phyloP scores from a whole-genome alignment of 805 yeast genomes.

The Helenozyma rhizophorensis region DNA sequence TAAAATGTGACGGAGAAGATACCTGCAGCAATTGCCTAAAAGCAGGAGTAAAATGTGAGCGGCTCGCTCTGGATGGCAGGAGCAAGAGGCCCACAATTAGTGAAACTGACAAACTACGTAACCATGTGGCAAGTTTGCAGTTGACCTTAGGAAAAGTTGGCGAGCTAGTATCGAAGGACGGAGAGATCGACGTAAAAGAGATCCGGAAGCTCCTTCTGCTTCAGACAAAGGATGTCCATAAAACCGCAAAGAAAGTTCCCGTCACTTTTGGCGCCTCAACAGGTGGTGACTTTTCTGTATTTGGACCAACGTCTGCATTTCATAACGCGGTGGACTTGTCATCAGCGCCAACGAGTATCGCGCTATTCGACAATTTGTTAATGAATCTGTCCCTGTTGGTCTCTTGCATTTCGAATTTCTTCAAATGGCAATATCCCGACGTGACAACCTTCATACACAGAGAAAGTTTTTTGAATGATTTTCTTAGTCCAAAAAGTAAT shows the following conservation, averaged over 20 bases:
- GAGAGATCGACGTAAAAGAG: constrained; percentile 1
- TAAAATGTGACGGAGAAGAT: constrained; percentile 11
- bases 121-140: constrained; percentile 4
- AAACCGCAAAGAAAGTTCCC: constrained; percentile 8
- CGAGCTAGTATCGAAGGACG: constrained; percentile 1
- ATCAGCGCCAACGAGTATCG: constrained; percentile 3
- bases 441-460: constrained; percentile 16
- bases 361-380: constrained; percentile 4
- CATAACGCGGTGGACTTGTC: constrained; percentile 12
- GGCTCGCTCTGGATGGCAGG: constrained; percentile 8
- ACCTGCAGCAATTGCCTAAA: constrained; percentile 9
- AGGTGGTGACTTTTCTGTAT: constrained; percentile 14
- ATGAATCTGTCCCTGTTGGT: constrained; percentile 9
- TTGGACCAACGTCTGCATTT: constrained; percentile 17
- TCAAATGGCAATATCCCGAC: constrained; percentile 17
- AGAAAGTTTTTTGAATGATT: constrained; percentile 16
- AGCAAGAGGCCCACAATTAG: constrained; percentile 4
- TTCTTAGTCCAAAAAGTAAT: constrained; percentile 7
- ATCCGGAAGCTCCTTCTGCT: constrained; percentile 2
- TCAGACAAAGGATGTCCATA: constrained; percentile 1
- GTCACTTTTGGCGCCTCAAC: constrained; percentile 14
- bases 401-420: constrained; percentile 10
- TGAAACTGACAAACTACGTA: constrained; percentile 10
- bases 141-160: constrained; percentile 5
- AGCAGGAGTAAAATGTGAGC: constrained; percentile 7